Evolutionary conservation across 495 filamentous ascomycete genomes (phyloP), one percentile per base, ranked within the genome.

Genomic region (Penicillium coprophilum): DNA sequence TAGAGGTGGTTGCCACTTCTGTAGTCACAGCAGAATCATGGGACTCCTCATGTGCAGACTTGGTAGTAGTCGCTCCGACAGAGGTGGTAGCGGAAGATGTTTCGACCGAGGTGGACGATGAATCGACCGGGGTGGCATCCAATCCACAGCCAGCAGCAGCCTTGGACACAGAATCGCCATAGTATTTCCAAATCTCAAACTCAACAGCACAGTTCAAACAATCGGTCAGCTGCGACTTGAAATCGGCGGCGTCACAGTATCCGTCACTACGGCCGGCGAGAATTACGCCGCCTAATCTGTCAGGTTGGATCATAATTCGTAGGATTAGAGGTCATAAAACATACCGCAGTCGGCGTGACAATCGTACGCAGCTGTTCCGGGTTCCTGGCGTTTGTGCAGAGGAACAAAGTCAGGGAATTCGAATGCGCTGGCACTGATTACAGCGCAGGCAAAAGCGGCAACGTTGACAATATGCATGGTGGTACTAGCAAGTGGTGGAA

Each of bases 271-370:
- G 62, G 20, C 70, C 64, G 39, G 71, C 56, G 10, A 66, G 55
- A 32, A 81, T 80, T 2, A 75, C 72, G 30, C 71, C 70, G 21
- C 78, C 77, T 80, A 28, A 3, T 13, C 28, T 24, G 17, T 47
- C n/a, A 27, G n/a, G 5, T 17, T 36, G 10, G 19, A 28, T 34
- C 46, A 36, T 30, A 11, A 7, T 21, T 21, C 19, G 41, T 31
- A 8, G 2, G 19, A 36, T n/a, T n/a, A 38, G 19, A 36, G 39
- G 39, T 10, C 19, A 24, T 20, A 17, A 27, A 19, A 54, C 71
- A 52, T 57, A 80, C 79, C 79, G 54, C 79, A 82, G 56, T 73
- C 72, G 36, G 71, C 70, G 53, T 82, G 79, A 49, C 79, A 82
- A 10, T 74, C 69, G 57, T 80, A 82, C 1, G 61, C 49, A 7